A percentile compares a stretch with the other conserved stretches of the same genome.
Evolutionary conservation across 2,329 filamentous ascomycete genomes (phyloP).

Genomic region (Penicillium sp.): DNA sequence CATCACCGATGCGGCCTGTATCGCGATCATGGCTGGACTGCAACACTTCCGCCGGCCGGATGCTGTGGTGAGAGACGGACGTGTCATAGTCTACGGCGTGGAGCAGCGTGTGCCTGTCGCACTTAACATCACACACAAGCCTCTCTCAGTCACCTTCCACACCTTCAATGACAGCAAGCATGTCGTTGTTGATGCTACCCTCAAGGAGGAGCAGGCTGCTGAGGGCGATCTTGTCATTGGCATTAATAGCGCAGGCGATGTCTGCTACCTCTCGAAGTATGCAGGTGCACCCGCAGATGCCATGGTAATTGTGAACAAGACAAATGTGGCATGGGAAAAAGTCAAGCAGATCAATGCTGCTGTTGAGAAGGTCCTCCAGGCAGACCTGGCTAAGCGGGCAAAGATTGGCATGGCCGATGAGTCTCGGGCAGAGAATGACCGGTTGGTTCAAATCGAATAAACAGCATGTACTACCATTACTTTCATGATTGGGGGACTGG

Average conservation of each 20-base stretch:
- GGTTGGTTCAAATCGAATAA: slow-evolving; percentile 47
- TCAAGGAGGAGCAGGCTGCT: slow-evolving; percentile 52
- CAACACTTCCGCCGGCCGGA: slow-evolving; percentile 91
- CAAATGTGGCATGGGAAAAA: slow-evolving; percentile 70
- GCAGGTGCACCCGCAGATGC: slow-evolving; percentile 82
- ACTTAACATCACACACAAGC: slow-evolving; percentile 85
- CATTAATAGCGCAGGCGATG: slow-evolving; percentile 83
- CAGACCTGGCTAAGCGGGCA: slow-evolving; percentile 63
- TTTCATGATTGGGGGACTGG: slow-evolving; percentile 23
- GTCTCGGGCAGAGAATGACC: slow-evolving; percentile 79
- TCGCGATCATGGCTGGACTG: slow-evolving; percentile 82
- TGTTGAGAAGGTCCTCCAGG: slow-evolving; percentile 69
- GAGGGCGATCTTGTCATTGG: slow-evolving; percentile 73
- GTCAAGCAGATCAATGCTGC: slow-evolving; percentile 75
- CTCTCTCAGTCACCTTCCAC: slow-evolving; percentile 85
- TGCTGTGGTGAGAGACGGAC: slow-evolving; percentile 78
- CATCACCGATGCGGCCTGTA: slow-evolving; percentile 78
- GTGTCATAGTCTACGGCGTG: slow-evolving; percentile 76
- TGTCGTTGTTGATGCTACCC: slow-evolving; percentile 46
- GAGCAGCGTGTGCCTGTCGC: slow-evolving; percentile 87
- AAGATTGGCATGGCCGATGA: slow-evolving; percentile 77
- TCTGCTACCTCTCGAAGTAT: slow-evolving; percentile 88
- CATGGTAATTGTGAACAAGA: slow-evolving; percentile 71
- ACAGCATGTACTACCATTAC: slow-evolving; percentile 22
- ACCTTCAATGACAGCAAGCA: slow-evolving; percentile 60